Evolutionary conservation across 2,329 filamentous ascomycete genomes (phyloP), one percentile per base, ranked within the genome.

Genomic region (Diaporthe vexans): DNA sequence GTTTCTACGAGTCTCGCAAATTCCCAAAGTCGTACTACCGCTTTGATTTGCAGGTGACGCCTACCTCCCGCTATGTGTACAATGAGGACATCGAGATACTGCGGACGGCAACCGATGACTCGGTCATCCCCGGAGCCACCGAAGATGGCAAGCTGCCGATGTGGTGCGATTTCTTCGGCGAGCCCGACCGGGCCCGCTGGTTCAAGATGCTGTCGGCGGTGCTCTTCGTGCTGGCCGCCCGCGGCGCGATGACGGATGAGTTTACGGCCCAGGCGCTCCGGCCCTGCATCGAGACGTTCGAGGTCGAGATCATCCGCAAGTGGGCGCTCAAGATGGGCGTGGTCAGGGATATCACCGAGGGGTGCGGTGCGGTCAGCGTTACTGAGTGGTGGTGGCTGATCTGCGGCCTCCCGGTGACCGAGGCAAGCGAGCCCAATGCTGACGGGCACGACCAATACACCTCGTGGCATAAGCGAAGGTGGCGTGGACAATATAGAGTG

Each of bases 161-260:
- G 70, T 95, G 94, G 94, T 89, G 91, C 70, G 92, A 93, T 80
- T 91, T 95, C 75, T 90, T 93, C 75, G 91, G 90, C 10, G 84
- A 88, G 8, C 78, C 89, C 0, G 88, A 94, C 75, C 81, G 81
- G n/a, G 82, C 85, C 0, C 87, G 91, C 72, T 95, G 94, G 92
- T 87, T 89, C 71, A 88, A 91, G 76, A 86, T 93, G 15, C 81
- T 94, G 6, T 88, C 89, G 6, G 88, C 91, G 7, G 86, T 94
- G 2, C 84, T 91, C 46, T 91, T 94, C 75, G 84, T 89, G 40
- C 82, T 94, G 46, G 90, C 92, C 0, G 91, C 90, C 24, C 86
- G 92, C 73, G 90, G 92, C 0, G 89, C 91, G 0, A 85, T 90
- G 76, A 87, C 85, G 2, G 83, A 88, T 0, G 80, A 83, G 15